Percentiles rank a stretch among this genome's conserved stretches.
Conservation (phyloP, 768 basidiomycete species). For the Phlebiopsis flavidoalba region DNA sequence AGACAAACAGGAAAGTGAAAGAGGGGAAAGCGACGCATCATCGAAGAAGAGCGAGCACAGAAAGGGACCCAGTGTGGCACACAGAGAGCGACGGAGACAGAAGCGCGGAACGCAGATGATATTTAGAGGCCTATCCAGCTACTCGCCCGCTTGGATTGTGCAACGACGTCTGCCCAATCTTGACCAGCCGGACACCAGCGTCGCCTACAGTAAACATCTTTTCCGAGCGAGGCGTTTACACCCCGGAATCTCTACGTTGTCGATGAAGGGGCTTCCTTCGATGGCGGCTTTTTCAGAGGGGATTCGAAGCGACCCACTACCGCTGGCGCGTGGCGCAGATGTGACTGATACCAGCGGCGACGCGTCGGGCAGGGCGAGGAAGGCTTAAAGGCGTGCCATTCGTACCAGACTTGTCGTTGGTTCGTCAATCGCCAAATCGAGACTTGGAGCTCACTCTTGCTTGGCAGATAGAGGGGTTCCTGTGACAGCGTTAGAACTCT, state of each 20-base stretch:
- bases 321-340: conserved; percentile 7
- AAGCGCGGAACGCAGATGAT: neutral
- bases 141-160: conserved; percentile 90
- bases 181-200: conserved; percentile 48
- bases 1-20: neutral
- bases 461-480: conserved; percentile 93
- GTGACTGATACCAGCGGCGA: conserved; percentile 28
- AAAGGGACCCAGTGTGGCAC: neutral
- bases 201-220: conserved; percentile 11
- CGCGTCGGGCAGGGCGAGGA: conserved; percentile 56
- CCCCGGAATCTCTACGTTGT: conserved; percentile 50
- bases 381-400: conserved; percentile 97
- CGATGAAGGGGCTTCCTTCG: conserved; percentile 60
- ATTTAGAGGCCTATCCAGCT: conserved; percentile 84
- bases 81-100: neutral
- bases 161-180: conserved; percentile 91
- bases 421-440: conserved; percentile 93
- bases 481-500: conserved; percentile 27
- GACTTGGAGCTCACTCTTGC: conserved; percentile 87
- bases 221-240: neutral
- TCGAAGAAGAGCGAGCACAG: neutral
- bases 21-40: too few relatives aligned
- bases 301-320: conserved; percentile 1
- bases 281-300: conserved; percentile 13
- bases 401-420: conserved; percentile 92